These are phyloP conservation scores for Termitomyces sp. DNA, from an alignment of 768 basidiomycete species.

Conservation along the genomic window DNA sequence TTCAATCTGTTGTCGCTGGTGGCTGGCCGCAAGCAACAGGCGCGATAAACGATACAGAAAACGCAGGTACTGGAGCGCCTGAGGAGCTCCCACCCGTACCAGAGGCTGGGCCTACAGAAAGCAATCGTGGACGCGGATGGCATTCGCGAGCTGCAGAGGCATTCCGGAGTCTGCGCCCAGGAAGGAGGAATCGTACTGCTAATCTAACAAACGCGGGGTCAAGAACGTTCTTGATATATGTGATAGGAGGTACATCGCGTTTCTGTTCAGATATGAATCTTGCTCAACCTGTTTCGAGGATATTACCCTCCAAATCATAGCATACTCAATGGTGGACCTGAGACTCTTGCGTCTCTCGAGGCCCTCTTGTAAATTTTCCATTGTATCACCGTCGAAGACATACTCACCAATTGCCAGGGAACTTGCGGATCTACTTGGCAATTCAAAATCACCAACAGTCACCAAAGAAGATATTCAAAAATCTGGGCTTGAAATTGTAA, in stretches of 20 bases:
- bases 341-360: constrained; percentile 73
- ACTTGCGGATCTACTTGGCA: constrained; percentile 77
- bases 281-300: constrained; percentile 36
- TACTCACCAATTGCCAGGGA: constrained; percentile 39
- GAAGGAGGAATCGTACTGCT: constrained; percentile 17
- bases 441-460: constrained; percentile 77
- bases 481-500: constrained; percentile 74
- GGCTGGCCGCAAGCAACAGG: constrained; percentile 25
- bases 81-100: not conserved
- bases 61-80: not conserved
- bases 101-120: not conserved
- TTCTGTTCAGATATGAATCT: constrained; percentile 4
- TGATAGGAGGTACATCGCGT: constrained; percentile 61
- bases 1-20: constrained; percentile 68
- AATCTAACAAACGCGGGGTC: constrained; percentile 29
- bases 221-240: constrained; percentile 85
- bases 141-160: constrained; percentile 60
- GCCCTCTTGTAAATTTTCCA: constrained; percentile 54
- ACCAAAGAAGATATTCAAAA: constrained; percentile 82
- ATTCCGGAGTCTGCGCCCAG: constrained; percentile 47
- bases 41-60: not conserved
- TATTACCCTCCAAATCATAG: constrained; percentile 90
- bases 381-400: not conserved
- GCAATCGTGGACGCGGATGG: constrained; percentile 30
- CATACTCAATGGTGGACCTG: constrained; percentile 72